phyloP scores from a whole-genome alignment of 2,329 filamentous ascomycete species.

The Pseudogymnoascus destructans region DNA sequence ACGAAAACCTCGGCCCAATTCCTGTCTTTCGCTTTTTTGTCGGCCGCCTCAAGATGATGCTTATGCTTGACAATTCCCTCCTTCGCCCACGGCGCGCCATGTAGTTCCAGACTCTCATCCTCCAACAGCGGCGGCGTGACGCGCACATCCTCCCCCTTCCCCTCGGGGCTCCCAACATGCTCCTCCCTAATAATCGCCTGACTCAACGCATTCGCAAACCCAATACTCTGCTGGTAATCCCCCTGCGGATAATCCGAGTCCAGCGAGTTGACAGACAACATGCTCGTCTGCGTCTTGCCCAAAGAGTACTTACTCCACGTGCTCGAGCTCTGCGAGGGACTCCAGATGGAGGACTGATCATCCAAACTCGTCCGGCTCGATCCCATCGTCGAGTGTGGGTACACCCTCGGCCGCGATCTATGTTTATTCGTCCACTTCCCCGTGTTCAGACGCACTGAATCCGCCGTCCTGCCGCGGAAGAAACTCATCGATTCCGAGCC shows the following conservation, averaged over 20 bases:
- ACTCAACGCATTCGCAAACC: constrained; percentile 90
- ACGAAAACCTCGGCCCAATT: constrained; percentile 95
- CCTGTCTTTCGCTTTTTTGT: constrained; percentile 85
- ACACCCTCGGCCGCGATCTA: constrained; percentile 63
- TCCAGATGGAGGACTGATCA: constrained; percentile 82
- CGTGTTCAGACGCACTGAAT: constrained; percentile 27
- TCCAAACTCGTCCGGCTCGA: constrained; percentile 92
- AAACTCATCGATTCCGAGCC: constrained; percentile 69
- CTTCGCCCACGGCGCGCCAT: constrained; percentile 95
- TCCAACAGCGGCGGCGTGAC: constrained; percentile 62
- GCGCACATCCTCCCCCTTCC: constrained; percentile 27
- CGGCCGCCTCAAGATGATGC: constrained; percentile 80
- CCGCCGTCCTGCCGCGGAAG: constrained; percentile 55
- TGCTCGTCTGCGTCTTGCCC: constrained; percentile 78
- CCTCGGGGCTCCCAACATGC: constrained; percentile 38
- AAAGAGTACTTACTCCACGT: constrained; percentile 92
- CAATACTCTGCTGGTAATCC: constrained; percentile 91
- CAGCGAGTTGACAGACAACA: constrained; percentile 90
- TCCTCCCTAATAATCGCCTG: constrained; percentile 95
- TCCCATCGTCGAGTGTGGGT: constrained; percentile 67
- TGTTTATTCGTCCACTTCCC: constrained; percentile 72
- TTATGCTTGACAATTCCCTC: constrained; percentile 94
- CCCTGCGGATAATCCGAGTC: constrained; percentile 60
- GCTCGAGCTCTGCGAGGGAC: constrained; percentile 71
- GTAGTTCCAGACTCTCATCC: constrained; percentile 82